A percentile compares a stretch with the other conserved stretches of the same genome.
Evolutionary conservation across 352 stramenopile genomes (phyloP).

Genomic region (Phytophthora europaea): DNA sequence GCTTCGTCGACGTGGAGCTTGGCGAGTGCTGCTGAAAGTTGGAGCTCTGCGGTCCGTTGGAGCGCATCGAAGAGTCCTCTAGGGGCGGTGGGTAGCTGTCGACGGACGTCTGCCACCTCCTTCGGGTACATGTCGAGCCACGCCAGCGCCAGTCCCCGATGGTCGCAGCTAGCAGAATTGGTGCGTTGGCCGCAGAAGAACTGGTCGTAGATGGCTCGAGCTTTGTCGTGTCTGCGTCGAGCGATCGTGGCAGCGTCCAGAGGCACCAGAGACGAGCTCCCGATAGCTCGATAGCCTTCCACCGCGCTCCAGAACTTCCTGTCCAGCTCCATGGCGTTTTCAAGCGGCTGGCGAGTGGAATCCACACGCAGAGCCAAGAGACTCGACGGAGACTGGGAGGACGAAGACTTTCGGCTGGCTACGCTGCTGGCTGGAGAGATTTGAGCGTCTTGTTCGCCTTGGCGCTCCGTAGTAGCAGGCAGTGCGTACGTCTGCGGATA

Average conservation of each 20-base stretch:
- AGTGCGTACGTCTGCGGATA: conserved; percentile 59
- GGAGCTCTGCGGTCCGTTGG: conserved; percentile 60
- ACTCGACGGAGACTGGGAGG: neutral
- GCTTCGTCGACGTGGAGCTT: conserved; percentile 13
- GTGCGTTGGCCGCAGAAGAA: conserved; percentile 42
- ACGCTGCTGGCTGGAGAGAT: neutral
- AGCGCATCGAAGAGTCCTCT: conserved; percentile 61
- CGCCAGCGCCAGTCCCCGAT: conserved; percentile 25
- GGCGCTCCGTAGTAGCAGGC: neutral
- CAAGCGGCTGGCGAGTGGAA: conserved; percentile 14
- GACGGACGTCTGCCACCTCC: conserved; percentile 43
- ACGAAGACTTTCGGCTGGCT: neutral
- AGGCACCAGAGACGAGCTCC: conserved; percentile 41
- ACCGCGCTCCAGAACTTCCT: conserved; percentile 77
- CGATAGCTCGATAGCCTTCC: conserved; percentile 65
- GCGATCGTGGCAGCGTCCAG: conserved; percentile 48
- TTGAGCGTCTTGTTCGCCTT: neutral
- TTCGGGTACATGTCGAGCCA: conserved; percentile 71
- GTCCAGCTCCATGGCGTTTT: conserved; percentile 39
- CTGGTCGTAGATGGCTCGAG: conserved; percentile 55
- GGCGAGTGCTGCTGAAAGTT: conserved; percentile 49
- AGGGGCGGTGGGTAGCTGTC: conserved; percentile 40
- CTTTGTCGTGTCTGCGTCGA: conserved; percentile 49
- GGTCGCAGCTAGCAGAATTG: conserved; percentile 1
- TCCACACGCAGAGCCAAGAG: conserved; percentile 14